Evolutionary conservation across 352 stramenopile genomes (phyloP), one percentile per base, ranked within the genome.

Genomic region (Pythium phragmitis): DNA sequence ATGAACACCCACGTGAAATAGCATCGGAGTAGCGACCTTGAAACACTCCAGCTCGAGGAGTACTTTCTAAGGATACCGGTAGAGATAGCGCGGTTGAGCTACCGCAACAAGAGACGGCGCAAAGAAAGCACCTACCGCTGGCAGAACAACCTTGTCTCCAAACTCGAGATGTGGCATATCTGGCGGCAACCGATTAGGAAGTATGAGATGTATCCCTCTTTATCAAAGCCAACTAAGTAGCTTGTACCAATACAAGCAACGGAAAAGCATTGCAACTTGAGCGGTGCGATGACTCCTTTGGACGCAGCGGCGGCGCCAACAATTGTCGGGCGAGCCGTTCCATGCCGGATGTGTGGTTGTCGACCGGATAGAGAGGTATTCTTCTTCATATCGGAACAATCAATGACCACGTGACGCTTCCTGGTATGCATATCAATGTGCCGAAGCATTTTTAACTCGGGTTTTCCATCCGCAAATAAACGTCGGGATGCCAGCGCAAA

Each of bases 151-250:
- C 58, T 87, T 89, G 68, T 88, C 80, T 14, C 80, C 80, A 63
- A 89, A 87, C 42, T 89, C 80, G 28, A 89, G 76, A 19, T 77
- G 67, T 7, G 75, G 76, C 75, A 87, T 88, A 42, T 87, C 78
- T 87, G 39, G 13, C 2, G 16, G 39, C 39, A 46, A 30, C 26
- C 34, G 39, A 46, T 19, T 9, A 7, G 39, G 6, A 46, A 46
- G 14, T n/a, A 46, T 21, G 14, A n/a, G 11, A 21, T 17, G 6
- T 21, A 17, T 9, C 14, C 21, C 17, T 19, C 17, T 21, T 12
- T 19, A 0, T 7, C 13, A 46, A n/a, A 7, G 1, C 17, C 39
- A 14, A 46, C 16, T 6, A 23, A 60, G 14, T 13, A 13, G 11
- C 47, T 52, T 41, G 5, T 65, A 87, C 80, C 80, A 21, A 73